Evolutionary conservation across 2,329 filamentous ascomycete species (phyloP).

Genomic region (Fusarium sp.): DNA sequence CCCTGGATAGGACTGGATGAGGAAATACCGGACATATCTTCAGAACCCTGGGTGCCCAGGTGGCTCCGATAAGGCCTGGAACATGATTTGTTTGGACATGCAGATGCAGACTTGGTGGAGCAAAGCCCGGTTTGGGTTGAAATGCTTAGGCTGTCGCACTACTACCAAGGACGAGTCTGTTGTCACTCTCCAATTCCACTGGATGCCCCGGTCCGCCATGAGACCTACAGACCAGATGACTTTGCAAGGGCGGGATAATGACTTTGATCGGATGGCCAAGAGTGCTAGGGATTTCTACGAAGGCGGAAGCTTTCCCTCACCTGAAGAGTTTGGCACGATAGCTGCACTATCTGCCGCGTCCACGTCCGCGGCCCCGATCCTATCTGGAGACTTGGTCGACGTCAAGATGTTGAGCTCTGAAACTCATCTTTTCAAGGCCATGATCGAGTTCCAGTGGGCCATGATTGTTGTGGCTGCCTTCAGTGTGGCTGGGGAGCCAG

Average conservation of each 20-base stretch:
- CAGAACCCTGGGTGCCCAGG: not conserved
- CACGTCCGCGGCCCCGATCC: not conserved
- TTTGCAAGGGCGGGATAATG: not conserved
- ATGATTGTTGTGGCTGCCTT: too few relatives aligned
- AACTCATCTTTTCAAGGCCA: too few relatives aligned
- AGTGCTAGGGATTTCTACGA: not conserved
- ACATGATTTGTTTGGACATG: slow-evolving; percentile 2
- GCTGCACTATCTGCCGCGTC: not conserved
- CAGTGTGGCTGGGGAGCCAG: too few relatives aligned
- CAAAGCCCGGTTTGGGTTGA: not conserved
- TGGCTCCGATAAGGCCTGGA: slow-evolving; percentile 7
- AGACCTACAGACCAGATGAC: not conserved
- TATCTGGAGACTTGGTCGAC: not conserved
- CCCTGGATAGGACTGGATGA: not conserved
- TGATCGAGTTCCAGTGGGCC: too few relatives aligned
- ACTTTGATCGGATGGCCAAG: not conserved
- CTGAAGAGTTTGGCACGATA: not conserved
- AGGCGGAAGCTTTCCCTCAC: not conserved
- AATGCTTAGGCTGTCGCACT: not conserved
- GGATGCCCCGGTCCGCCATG: slow-evolving; percentile 7
- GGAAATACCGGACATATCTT: not conserved
- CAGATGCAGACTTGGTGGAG: not conserved
- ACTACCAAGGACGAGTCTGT: not conserved
- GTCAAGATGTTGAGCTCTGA: not conserved
- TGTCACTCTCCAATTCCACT: slow-evolving; percentile 7